phyloP scores from a whole-genome alignment of 1,284 basidiomycete genomes.

The Pseudozyma tsukubaensis region DNA sequence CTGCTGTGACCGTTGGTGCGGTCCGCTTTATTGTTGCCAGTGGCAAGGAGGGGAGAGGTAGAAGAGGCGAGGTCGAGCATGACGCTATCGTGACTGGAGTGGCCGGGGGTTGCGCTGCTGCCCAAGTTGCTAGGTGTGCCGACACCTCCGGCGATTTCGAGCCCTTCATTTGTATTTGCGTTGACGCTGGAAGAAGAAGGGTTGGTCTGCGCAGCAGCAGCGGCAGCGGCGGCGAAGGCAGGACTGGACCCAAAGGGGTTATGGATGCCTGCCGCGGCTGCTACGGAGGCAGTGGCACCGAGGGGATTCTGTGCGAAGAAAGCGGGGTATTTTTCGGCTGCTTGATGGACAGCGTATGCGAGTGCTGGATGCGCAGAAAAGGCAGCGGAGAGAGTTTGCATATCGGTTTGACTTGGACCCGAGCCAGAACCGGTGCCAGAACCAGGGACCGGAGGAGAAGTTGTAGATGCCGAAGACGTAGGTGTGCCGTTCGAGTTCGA shows the following conservation, averaged over 20 bases:
- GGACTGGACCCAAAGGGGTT: constrained; percentile 26
- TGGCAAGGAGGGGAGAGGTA: not conserved
- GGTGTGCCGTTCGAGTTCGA: constrained; percentile 28
- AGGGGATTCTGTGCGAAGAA: constrained; percentile 49
- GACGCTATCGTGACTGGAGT: constrained; percentile 16
- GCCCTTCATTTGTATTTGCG: too few relatives aligned
- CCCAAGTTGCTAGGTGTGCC: constrained; percentile 34
- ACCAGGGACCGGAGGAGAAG: constrained; percentile 20
- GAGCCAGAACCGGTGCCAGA: not conserved
- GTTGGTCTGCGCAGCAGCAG: not conserved
- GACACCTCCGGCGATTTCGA: constrained; percentile 15
- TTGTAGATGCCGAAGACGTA: constrained; percentile 20
- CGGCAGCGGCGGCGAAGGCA: not conserved
- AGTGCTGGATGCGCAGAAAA: constrained; percentile 45
- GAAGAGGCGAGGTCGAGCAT: constrained; percentile 19
- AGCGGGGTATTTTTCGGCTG: constrained; percentile 46
- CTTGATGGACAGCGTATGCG: constrained; percentile 47
- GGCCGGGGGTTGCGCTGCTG: not conserved
- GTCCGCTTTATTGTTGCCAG: not conserved
- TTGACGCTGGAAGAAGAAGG: too few relatives aligned
- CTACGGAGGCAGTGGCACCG: constrained; percentile 39
- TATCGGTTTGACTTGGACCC: constrained; percentile 22
- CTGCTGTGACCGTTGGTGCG: not conserved
- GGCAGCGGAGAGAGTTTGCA: constrained; percentile 36
- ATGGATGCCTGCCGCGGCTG: constrained; percentile 39